Evolutionary conservation across 2,329 filamentous ascomycete species (phyloP), one percentile per base, ranked within the genome.

Genomic region (Nemania bipapillata): DNA sequence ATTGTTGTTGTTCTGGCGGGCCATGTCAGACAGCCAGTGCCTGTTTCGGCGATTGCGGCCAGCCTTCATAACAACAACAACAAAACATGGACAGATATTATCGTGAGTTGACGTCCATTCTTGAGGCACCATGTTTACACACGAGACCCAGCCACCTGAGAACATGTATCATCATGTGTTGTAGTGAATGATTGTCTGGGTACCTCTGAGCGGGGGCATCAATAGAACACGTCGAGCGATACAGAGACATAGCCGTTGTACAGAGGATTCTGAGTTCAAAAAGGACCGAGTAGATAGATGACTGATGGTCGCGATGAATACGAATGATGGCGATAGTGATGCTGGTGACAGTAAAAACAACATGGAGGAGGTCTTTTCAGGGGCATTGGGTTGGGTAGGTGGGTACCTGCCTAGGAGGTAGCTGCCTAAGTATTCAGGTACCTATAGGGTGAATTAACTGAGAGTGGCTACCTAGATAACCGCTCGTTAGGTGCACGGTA

Each of bases 1-100:
- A 30, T 62, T 54, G 47, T 76, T 76, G 68, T 76, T 76, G 72
- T 72, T 57, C 65, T 61, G 59, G n/a, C n/a, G n/a, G n/a, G 55
- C 24, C 64, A 20, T 32, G 60, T 71, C 70, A 71, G 70, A 75
- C 73, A 35, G 35, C 17, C 24, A 55, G 63, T 69, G 49, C 54
- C 69, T 64, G 63, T 64, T 59, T 53, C 26, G 61, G 63, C 45
- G 56, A 67, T 63, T 63, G 67, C 56, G 63, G 56, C 65, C 68
- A 62, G 53, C 40, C 61, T 11, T 53, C 45, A 42, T 26, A 35
- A 57, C 37, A 56, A 56, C 54, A 56, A 56, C 22, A 56, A 42
- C 32, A 56, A 30, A 24, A 17, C 32, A 57, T 56, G 28, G 52
- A 57, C 52, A 20, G 52, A 35, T 57, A 42, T 22, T 56, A 37